phyloP scores from a whole-genome alignment of 768 basidiomycete genomes.

The Podaxis sp. region DNA sequence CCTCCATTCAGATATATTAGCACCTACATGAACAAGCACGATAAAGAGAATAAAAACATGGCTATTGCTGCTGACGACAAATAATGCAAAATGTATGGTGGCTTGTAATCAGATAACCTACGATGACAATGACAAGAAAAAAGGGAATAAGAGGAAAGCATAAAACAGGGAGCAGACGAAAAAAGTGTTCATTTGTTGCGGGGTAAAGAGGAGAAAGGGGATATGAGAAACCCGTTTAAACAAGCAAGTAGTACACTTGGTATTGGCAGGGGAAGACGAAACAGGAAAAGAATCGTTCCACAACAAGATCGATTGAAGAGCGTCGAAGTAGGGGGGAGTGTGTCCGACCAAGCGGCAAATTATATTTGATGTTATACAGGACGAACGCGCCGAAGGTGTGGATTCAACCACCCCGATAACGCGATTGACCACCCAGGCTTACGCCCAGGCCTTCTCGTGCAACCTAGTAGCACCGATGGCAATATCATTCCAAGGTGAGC shows the following conservation, averaged over 20 bases:
- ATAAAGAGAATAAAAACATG: conserved; percentile 36
- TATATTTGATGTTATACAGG: conserved; percentile 12
- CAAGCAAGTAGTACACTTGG: conserved; percentile 10
- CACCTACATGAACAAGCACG: conserved; percentile 16
- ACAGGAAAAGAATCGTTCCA: conserved; percentile 7
- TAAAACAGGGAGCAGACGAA: conserved; percentile 7
- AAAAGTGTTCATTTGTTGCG: conserved; percentile 1
- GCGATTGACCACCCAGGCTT: conserved; percentile 19
- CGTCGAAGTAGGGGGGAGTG: not conserved
- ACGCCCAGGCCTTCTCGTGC: conserved; percentile 63
- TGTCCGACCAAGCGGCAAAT: conserved; percentile 10
- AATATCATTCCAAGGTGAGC: conserved; percentile 63
- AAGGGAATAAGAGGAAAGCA: conserved; percentile 8
- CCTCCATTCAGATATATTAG: conserved; percentile 16
- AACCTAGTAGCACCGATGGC: conserved; percentile 44
- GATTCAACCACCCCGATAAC: not conserved
- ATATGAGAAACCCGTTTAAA: not conserved
- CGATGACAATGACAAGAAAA: conserved; percentile 23
- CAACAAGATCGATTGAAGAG: not conserved
- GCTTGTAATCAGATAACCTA: conserved; percentile 28
- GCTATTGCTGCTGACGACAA: conserved; percentile 33
- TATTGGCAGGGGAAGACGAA: not conserved
- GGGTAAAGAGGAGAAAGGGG: not conserved
- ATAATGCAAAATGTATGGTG: conserved; percentile 44
- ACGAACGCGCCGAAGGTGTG: not conserved